phyloP scores from a whole-genome alignment of 495 filamentous ascomycete species.

The Aspergillus coremiiformis region DNA sequence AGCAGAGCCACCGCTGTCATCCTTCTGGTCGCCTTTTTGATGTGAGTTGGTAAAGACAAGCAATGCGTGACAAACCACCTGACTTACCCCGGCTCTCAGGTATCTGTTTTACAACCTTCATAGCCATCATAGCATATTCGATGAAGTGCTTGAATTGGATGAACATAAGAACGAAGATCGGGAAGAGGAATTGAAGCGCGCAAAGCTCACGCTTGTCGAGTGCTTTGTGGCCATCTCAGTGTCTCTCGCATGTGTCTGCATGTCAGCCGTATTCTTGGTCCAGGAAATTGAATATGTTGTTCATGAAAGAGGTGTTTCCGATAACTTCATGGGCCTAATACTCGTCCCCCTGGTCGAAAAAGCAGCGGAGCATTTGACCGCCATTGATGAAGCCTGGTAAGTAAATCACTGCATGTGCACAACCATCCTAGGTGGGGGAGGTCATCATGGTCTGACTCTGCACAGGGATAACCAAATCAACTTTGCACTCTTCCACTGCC shows the following conservation, averaged over 20 bases:
- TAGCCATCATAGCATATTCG: conserved; percentile 76
- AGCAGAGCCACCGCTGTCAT: conserved; percentile 71
- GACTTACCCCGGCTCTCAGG: conserved; percentile 29
- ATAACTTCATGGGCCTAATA: conserved; percentile 75
- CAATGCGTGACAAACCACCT: not conserved
- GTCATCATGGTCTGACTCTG: not conserved
- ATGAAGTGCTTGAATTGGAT: conserved; percentile 60
- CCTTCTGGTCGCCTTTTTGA: conserved; percentile 67
- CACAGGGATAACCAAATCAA: conserved; percentile 52
- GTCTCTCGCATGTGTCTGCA: conserved; percentile 63
- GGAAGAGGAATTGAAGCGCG: conserved; percentile 52
- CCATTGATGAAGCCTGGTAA: conserved; percentile 87
- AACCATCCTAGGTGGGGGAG: not conserved
- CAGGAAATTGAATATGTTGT: conserved; percentile 73
- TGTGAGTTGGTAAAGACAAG: conserved; percentile 24
- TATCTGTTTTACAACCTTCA: conserved; percentile 77
- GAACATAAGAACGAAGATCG: conserved; percentile 64
- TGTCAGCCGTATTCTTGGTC: conserved; percentile 79
- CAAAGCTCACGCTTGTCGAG: conserved; percentile 75
- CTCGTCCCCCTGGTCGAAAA: conserved; percentile 79
- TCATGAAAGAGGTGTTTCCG: conserved; percentile 51
- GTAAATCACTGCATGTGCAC: not conserved
- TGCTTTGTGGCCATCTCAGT: conserved; percentile 59
- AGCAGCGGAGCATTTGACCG: conserved; percentile 81
- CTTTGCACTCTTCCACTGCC: conserved; percentile 83